phyloP scores from a whole-genome alignment of 305 asterid species.

The Stenogyne calaminthoides region DNA sequence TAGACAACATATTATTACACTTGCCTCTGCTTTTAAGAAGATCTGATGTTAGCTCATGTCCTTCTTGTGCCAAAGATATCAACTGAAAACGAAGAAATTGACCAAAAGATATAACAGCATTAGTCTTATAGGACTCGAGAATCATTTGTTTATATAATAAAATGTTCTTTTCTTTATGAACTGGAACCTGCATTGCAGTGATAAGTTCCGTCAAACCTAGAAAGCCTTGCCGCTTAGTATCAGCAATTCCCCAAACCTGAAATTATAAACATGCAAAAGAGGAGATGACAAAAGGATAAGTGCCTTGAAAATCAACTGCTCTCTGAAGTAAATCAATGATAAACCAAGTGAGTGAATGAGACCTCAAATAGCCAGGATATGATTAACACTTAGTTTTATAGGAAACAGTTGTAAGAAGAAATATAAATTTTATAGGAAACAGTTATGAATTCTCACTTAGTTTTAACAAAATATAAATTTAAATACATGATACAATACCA shows the following conservation, averaged over 20 bases:
- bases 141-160: neutral
- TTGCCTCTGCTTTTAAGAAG: constrained; percentile 61
- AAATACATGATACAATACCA: neutral
- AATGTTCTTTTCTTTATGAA: neutral
- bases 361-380: neutral
- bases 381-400: too few species aligned
- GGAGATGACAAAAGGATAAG: neutral
- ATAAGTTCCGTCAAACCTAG: constrained; percentile 74
- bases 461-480: neutral
- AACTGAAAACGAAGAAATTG: constrained; percentile 46
- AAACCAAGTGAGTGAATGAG: neutral
- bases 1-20: constrained; percentile 25
- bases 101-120: constrained; percentile 4
- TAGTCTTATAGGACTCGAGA: constrained; percentile 13
- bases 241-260: constrained; percentile 94
- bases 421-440: neutral
- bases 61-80: constrained; percentile 86
- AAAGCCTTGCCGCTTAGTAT: constrained; percentile 78
- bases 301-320: neutral
- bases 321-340: constrained; percentile 6
- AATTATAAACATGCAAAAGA: constrained; percentile 18
- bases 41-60: constrained; percentile 55
- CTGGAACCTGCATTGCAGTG: constrained; percentile 87
- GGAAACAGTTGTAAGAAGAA: too few species aligned
- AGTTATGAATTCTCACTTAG: neutral